phyloP scores from a whole-genome alignment of 129 eudicot genomes.

The Artemisia argyi region DNA sequence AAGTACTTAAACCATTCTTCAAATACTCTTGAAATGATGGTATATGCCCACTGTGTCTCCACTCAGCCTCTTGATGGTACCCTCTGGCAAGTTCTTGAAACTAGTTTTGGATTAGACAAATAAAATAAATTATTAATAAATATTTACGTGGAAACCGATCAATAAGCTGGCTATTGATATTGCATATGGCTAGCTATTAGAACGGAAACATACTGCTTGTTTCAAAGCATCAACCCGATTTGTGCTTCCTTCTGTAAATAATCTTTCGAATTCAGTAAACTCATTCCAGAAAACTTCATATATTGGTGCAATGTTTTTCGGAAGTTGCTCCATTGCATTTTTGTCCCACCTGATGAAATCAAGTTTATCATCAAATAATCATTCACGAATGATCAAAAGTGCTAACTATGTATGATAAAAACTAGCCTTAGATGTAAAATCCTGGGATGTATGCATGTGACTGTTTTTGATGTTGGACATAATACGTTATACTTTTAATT shows the following conservation, averaged over 20 bases:
- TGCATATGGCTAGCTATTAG: too few species aligned
- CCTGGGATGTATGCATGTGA: not conserved
- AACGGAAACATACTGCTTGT: not conserved
- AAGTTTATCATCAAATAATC: not conserved
- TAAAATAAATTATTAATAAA: not conserved
- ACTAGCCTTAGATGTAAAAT: not conserved
- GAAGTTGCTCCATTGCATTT: not conserved
- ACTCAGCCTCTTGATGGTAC: constrained; percentile 29
- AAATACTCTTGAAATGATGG: constrained; percentile 28
- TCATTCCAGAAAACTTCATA: not conserved
- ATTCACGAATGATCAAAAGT: not conserved
- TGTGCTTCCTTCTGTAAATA: not conserved
- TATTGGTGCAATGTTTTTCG: not conserved
- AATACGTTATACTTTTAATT: not conserved
- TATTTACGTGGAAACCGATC: not conserved
- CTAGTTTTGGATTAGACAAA: not conserved
- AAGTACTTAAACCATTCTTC: constrained; percentile 15
- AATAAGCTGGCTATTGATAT: too few species aligned
- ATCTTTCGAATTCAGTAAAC: not conserved
- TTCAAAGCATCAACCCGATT: not conserved
- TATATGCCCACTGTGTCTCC: constrained; percentile 12
- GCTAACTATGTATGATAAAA: not conserved
- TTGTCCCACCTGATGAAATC: not conserved
- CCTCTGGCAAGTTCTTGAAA: constrained; percentile 19
- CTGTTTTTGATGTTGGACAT: not conserved